Percentiles rank a stretch among this genome's conserved stretches.
Conservation (phyloP, 2,329 filamentous ascomycete genomes). For the Exutisphaerella laricina region DNA sequence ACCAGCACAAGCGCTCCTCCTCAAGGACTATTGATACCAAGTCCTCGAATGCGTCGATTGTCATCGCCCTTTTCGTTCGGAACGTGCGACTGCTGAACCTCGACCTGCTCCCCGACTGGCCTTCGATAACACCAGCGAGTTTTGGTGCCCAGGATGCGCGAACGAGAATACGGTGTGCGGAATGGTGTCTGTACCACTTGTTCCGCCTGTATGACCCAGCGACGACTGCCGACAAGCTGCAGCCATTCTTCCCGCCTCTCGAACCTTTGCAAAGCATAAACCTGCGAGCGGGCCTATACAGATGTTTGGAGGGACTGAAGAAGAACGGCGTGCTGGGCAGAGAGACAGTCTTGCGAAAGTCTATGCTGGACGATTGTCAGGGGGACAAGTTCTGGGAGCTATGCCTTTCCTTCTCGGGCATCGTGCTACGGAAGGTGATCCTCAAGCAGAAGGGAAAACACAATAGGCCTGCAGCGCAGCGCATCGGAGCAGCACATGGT, state of each 20-base stretch:
- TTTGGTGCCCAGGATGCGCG: conserved; percentile 64
- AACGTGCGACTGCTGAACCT: conserved; percentile 80
- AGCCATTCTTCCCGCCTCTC: conserved; percentile 82
- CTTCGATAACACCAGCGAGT: conserved; percentile 62
- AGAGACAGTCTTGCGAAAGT: conserved; percentile 78
- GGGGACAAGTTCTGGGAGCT: conserved; percentile 87
- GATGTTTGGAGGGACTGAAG: conserved; percentile 77
- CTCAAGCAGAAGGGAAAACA: conserved; percentile 43
- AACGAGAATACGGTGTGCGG: conserved; percentile 71
- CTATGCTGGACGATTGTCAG: conserved; percentile 94
- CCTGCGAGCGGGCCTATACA: conserved; percentile 75
- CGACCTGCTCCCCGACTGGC: conserved; percentile 72
- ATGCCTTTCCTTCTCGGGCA: conserved; percentile 74
- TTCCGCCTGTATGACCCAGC: conserved; percentile 78
- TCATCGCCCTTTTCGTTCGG: conserved; percentile 66
- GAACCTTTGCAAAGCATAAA: conserved; percentile 90
- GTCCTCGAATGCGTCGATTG: conserved; percentile 6
- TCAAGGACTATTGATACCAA: conserved; percentile 14
- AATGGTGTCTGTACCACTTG: conserved; percentile 87
- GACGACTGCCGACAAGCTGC: conserved; percentile 73
- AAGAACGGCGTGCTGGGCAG: conserved; percentile 77
- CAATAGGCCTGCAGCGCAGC: conserved; percentile 41
- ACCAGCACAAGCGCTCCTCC: conserved; percentile 14
- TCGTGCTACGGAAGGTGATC: conserved; percentile 65
- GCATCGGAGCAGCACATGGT: conserved; percentile 43